Conservation (phyloP, 2,329 filamentous ascomycete genomes). For the Talaromyces sp. region DNA sequence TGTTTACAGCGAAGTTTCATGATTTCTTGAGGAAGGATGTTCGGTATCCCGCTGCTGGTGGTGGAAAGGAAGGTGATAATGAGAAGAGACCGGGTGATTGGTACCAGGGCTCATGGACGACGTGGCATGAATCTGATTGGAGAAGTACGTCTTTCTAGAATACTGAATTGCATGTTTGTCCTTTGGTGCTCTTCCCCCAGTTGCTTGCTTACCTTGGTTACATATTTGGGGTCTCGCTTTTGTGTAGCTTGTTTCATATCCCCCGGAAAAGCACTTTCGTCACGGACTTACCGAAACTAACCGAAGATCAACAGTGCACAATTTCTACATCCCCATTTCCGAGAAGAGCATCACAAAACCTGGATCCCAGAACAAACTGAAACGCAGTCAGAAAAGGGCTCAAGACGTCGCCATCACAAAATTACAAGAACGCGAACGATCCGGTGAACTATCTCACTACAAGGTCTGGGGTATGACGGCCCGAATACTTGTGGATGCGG, state of each 20-base stretch:
- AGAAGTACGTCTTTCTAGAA: slow-evolving; percentile 38
- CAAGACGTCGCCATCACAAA: slow-evolving; percentile 37
- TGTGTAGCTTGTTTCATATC: not conserved
- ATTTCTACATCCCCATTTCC: slow-evolving; percentile 80
- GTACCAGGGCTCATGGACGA: slow-evolving; percentile 80
- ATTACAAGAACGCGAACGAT: slow-evolving; percentile 46
- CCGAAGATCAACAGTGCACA: slow-evolving; percentile 59
- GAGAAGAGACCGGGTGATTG: slow-evolving; percentile 55
- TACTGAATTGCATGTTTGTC: not conserved
- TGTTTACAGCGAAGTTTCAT: slow-evolving; percentile 84
- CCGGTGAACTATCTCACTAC: slow-evolving; percentile 55
- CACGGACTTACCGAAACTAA: not conserved
- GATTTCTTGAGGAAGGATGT: slow-evolving; percentile 67
- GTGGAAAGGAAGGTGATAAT: slow-evolving; percentile 17
- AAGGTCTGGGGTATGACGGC: slow-evolving; percentile 95
- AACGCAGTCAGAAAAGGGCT: slow-evolving; percentile 1
- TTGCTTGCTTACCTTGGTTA: not conserved
- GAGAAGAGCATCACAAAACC: slow-evolving; percentile 65
- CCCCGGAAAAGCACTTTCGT: not conserved
- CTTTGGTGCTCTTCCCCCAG: not conserved
- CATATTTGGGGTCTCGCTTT: not conserved
- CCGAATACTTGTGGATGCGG: slow-evolving; percentile 80
- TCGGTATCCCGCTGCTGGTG: slow-evolving; percentile 35
- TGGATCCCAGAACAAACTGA: slow-evolving; percentile 14
- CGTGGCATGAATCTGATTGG: slow-evolving; percentile 76